Evolutionary conservation across 257 asterid species (phyloP), one percentile per base, ranked within the genome.

Genomic region (Cynanchum wilfordii): DNA sequence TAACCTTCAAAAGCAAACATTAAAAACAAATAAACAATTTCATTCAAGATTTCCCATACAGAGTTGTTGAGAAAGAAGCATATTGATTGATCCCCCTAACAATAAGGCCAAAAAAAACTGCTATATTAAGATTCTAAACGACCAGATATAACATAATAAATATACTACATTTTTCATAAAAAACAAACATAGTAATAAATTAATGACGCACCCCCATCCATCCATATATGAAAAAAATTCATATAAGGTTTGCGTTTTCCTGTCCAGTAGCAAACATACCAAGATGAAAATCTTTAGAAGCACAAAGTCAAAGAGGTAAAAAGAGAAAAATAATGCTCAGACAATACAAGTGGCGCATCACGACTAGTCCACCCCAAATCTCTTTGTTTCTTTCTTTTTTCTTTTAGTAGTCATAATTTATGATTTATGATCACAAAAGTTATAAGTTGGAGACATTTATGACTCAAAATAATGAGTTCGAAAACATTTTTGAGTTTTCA

Each of bases 1-100:
- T 85, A 42, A 75, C 79, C 97, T 94, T 73, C 65, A 73, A 54
- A 65, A 71, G 47, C 47, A 22, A 44, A 77, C 64, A 49, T 55
- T 54, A 68, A n/a, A 56, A 65, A 68, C 71, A 78, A 76, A 76
- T 71, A 78, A 72, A 33, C 76, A 68, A 33, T 80, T 68, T 80
- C 73, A 71, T 63, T 84, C 78, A 74, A 80, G 17, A 51, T 25
- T 58, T 68, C 69, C 44, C 62, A 72, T 73, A 73, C 68, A 45
- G 44, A 73, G 78, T 49, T 63, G 57, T 36, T 54, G 71, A 29
- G 27, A 50, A 65, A 36, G 4, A 36, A 4, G 7, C 24, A 11
- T 44, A 10, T 44, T 17, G 51, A 72, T 42, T 44, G 30, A 52
- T 29, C 20, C 55, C n/a, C 5, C 22, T 40, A 24, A 7, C 25